Evolutionary conservation across 2,329 filamentous ascomycete species (phyloP).

Genomic region (Aureobasidium sp.): DNA sequence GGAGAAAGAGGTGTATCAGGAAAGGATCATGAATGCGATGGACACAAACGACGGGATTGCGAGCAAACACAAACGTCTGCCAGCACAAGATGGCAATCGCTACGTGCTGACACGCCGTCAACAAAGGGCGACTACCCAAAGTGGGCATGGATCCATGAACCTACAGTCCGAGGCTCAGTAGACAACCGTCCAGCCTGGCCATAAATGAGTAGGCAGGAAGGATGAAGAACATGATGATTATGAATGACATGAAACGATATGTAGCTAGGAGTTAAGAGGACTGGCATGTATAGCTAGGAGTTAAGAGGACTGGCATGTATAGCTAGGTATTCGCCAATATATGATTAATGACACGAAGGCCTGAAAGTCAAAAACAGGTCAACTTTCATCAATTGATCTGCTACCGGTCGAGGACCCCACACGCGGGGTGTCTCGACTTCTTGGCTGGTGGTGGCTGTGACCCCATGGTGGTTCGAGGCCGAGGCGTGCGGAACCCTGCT

Average conservation of each 20-base stretch:
- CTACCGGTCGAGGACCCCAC: background rate
- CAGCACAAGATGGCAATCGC: background rate
- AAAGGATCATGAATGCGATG: background rate
- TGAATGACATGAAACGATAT: background rate
- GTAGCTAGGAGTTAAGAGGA: background rate
- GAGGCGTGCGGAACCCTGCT: background rate
- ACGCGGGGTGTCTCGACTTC: background rate
- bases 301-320: background rate
- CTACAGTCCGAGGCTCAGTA: background rate
- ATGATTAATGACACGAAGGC: background rate
- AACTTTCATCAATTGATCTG: background rate
- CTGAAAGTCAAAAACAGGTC: background rate
- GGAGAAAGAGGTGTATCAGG: background rate
- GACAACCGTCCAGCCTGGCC: background rate
- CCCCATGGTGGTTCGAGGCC: background rate
- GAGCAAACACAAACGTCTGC: background rate
- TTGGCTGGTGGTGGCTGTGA: constrained; percentile 1
- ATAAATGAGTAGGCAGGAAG: background rate
- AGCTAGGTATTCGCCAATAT: background rate
- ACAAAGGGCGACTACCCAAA: background rate
- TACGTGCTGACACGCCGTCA: background rate
- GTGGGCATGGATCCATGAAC: background rate
- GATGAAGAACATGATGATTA: background rate
- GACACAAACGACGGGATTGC: background rate
- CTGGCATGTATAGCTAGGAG: too few species aligned